Base-by-base conservation (phyloP, 2,329 filamentous ascomycete species). In the Ophiostoma sp. region DNA sequence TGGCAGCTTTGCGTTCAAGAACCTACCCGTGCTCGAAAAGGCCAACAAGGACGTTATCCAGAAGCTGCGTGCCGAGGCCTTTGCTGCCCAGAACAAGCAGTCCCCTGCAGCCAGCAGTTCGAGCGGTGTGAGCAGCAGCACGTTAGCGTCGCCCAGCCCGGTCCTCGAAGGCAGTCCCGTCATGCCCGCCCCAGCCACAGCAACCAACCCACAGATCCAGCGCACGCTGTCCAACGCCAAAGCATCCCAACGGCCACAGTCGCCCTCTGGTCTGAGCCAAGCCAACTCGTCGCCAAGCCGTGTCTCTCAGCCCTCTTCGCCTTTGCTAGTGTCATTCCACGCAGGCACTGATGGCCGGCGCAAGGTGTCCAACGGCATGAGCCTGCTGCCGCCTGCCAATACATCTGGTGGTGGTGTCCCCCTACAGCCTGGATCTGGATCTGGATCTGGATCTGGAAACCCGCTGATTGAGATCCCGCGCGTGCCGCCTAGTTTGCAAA, bases 11-110 rank as follows among this genome's bases (percentile, higher is more conserved):
- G 90, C 94, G 52, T 99, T 97, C 86, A 99, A 99, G 84, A 99
- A 99, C 78, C 84, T 99, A 68, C 95, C 95, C 0, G 95, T 98
- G 25, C 86, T 99, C 22, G 96, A 98, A 79, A 98, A 98, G 82
- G 96, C 96, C 72, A 99, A 99, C 83, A 99, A 99, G 80, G 96
- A 99, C 78, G 94, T 98, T 39, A 97, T 99, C 42, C 95, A 98
- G 78, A 98, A 98, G 81, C 86, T 99, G 73, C 91, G 95, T 12
- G 94, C 95, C 28, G 95, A 98, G 81, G 95, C 96, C 2, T 87
- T 98, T 84, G 94, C 89, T 2, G 83, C 85, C 1, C 89, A 91
- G 77, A 88, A 82, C 78, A 90, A 91, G 78, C 76, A 76, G 42
- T 82, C 83, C 45, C 80, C 82, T 3, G 78, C 66, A 17, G 28